phyloP scores from a whole-genome alignment of 306 rosid genomes.

The Fagus sylvatica region DNA sequence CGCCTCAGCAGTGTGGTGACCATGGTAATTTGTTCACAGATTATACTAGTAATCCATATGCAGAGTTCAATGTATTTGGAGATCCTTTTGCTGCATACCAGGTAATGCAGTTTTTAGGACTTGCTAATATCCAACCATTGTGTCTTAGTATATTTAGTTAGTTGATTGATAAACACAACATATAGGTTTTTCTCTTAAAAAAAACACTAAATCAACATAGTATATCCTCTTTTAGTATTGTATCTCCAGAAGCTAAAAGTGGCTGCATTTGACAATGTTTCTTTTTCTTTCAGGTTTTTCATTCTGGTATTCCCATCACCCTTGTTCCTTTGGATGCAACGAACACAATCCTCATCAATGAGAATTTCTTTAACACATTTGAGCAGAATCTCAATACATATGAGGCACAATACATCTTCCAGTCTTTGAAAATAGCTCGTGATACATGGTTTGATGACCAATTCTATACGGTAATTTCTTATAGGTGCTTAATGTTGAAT shows the following conservation, averaged over 20 bases:
- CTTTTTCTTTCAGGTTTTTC: slow-evolving; percentile 60
- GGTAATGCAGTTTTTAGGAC: slow-evolving; percentile 38
- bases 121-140: neutral
- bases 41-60: slow-evolving; percentile 76
- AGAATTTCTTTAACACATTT: slow-evolving; percentile 62
- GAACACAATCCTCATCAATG: slow-evolving; percentile 70
- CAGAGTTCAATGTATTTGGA: slow-evolving; percentile 80
- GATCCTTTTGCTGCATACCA: slow-evolving; percentile 97
- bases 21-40: slow-evolving; percentile 75
- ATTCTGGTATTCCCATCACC: slow-evolving; percentile 91
- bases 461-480: slow-evolving; percentile 60
- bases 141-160: neutral
- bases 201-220: neutral
- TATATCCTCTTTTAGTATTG: neutral
- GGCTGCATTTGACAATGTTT: slow-evolving; percentile 11
- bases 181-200: neutral
- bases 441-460: slow-evolving; percentile 71
- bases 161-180: neutral
- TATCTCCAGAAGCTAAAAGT: neutral
- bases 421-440: slow-evolving; percentile 78
- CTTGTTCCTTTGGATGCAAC: slow-evolving; percentile 95
- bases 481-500: neutral
- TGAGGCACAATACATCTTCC: slow-evolving; percentile 79
- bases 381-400: slow-evolving; percentile 60
- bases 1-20: slow-evolving; percentile 77